phyloP scores from a whole-genome alignment of 1,284 basidiomycete species.

The Peniophora sp. region DNA sequence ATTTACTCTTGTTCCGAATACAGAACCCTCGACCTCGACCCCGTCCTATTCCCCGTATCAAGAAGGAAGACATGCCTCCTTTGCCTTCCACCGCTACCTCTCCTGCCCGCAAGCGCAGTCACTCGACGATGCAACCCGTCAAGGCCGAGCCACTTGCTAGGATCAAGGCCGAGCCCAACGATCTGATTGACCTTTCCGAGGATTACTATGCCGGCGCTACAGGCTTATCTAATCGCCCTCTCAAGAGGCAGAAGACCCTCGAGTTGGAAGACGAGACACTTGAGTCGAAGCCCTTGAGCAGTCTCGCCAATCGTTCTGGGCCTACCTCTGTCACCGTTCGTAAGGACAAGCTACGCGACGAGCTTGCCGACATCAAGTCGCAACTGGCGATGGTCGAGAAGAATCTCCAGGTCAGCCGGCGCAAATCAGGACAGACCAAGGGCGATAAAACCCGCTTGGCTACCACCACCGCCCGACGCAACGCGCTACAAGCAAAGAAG shows the following conservation, averaged over 20 bases:
- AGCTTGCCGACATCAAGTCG: constrained; percentile 20
- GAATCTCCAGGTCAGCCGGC: constrained; percentile 13
- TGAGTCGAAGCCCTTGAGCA: constrained; percentile 1
- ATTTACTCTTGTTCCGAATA: not conserved
- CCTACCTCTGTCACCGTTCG: constrained; percentile 9
- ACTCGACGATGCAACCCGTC: too few relatives aligned
- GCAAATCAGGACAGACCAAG: constrained; percentile 22
- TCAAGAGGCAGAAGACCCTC: constrained; percentile 1
- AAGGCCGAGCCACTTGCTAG: not conserved
- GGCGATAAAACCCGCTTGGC: constrained; percentile 22
- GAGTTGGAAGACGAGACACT: not conserved
- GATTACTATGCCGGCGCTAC: not conserved
- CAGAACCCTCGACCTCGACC: not conserved
- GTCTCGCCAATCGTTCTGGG: not conserved
- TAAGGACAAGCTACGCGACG: constrained; percentile 10
- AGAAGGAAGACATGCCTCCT: not conserved
- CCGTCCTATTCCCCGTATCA: not conserved
- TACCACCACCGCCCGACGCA: constrained; percentile 13
- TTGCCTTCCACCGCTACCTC: not conserved
- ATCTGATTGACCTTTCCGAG: constrained; percentile 1
- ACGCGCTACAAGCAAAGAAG: constrained; percentile 16
- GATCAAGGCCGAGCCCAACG: constrained; percentile 1
- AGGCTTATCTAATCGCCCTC: not conserved
- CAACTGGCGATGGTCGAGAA: constrained; percentile 17
- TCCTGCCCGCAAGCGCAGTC: not conserved